Base-by-base conservation (phyloP, 805 yeast genomes). In the Candida jianshihensis region DNA sequence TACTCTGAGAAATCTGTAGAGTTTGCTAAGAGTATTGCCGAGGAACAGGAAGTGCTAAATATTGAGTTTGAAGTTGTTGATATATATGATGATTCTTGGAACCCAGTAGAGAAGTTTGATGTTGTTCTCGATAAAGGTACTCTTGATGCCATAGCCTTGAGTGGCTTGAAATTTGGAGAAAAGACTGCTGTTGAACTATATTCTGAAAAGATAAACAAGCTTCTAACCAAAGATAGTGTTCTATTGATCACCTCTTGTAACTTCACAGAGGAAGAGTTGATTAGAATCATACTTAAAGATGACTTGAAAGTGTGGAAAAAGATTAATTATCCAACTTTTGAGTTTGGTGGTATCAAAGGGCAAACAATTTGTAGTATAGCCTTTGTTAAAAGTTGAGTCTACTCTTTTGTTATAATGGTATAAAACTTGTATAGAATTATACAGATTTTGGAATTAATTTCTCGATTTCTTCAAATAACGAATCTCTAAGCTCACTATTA, bases 101-200 rank as follows among this genome's bases (percentile, higher is more conserved):
- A 27, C 26, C 55, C 29, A 22, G 54, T 56, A 2, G 66, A 60
- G 4, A 51, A 63, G 17, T 88, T 74, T 59, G 95, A 89, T 53
- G 57, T 92, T 8, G 73, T 90, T 2, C 62, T 88, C 14, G 99
- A 92, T 60, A 92, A 92, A 57, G 99, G 99, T 8, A 92, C 99
- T 0, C 62, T 92, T 17, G 99, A 92, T 61, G 99, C 99, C 5
- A 90, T 92, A 42, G 97, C 96, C 0, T 68, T 92, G 31, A 85
- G 86, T 56, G 81, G 81, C 17, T 46, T 64, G 2, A 68, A 59
- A 16, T 73, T 72, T 40, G 68, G 60, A 8, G 61, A 60, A 11
- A 62, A 65, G 39, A 68, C 72, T 14, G 70, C 75, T 3, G 63
- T 72, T 39, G 76, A 80, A 19, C 63, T 75, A 13, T 90, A 92